Base-by-base conservation (phyloP, 768 basidiomycete genomes). In the Russula olivacea region DNA sequence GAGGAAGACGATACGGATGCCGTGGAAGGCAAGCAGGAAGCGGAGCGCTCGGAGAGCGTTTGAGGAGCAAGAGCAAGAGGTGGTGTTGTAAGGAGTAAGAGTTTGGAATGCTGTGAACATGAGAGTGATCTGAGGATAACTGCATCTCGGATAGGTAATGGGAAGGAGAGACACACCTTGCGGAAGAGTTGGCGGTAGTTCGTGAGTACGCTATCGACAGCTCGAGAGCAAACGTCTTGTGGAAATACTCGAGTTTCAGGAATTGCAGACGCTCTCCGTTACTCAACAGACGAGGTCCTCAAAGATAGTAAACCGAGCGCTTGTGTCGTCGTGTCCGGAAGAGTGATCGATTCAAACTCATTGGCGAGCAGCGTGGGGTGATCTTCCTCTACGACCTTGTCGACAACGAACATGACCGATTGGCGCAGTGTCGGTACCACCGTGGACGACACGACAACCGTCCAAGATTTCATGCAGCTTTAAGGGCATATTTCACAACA, bases 191-290 rank as follows among this genome's bases (percentile, higher is more conserved):
- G 81, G 66, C 93, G 87, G 69, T 94, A 94, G 71, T 95, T 86
- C 11, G 93, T 94, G 57, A 99, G 76, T 2, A 98, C 91, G 69
- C 95, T 98, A 76, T 99, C 96, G 41, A 98, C 92, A n/a, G n/a
- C n/a, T n/a, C n/a, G n/a, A n/a, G 58, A 0, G 94, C 93, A 68
- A 98, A 98, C 0, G 96, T 98, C 74, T 94, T 88, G 69, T 89
- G 91, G 51, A 98, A 76, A 55, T 80, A 84, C 23, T 90, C 85
- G 50, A 98, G 82, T 66, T 87, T 86, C 62, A 98, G 78, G 70
- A 97, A 91, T 30, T 59, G 63, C 4, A 58, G 63, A 19, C 72
- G 34, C 34, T 93, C 87, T n/a, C n/a, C n/a, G n/a, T n/a, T n/a
- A n/a, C n/a, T n/a, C n/a, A n/a, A n/a, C n/a, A n/a, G n/a, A n/a